phyloP scores from a whole-genome alignment of 2,329 filamentous ascomycete genomes.

The Juglanconis juglandina region DNA sequence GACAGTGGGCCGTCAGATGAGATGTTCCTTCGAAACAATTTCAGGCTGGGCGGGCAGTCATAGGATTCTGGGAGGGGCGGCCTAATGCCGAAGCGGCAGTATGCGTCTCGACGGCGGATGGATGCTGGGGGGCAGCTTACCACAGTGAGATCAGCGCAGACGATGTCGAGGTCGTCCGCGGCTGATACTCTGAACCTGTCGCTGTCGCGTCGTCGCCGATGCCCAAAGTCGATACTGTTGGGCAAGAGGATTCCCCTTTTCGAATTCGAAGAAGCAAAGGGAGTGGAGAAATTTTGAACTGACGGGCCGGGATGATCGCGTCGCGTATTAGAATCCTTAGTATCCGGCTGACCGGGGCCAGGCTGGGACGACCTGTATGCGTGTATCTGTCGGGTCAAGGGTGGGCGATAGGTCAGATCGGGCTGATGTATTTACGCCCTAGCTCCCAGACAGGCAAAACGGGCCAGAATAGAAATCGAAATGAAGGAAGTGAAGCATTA shows the following conservation, averaged over 20 bases:
- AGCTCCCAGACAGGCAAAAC: not conserved
- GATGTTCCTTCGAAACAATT: not conserved
- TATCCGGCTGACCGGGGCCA: not conserved
- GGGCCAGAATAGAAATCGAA: not conserved
- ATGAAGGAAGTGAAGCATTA: not conserved
- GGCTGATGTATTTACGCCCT: not conserved
- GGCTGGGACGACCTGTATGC: slow-evolving; percentile 6
- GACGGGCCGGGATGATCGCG: slow-evolving; percentile 17
- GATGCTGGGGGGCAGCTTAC: slow-evolving; percentile 34
- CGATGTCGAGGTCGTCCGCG: slow-evolving; percentile 56
- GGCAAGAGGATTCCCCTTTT: slow-evolving; percentile 15
- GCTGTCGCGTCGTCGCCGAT: slow-evolving; percentile 16
- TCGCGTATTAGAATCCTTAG: slow-evolving; percentile 17
- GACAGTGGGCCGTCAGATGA: slow-evolving; percentile 18
- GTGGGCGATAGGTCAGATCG: slow-evolving; percentile 3
- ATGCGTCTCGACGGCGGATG: slow-evolving; percentile 1
- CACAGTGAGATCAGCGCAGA: slow-evolving; percentile 61
- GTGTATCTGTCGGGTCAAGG: slow-evolving; percentile 1
- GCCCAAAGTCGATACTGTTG: slow-evolving; percentile 17
- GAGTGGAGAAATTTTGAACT: slow-evolving; percentile 10
- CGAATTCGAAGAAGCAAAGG: slow-evolving; percentile 8
- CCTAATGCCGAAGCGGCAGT: not conserved
- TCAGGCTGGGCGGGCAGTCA: not conserved
- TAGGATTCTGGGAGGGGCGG: not conserved
- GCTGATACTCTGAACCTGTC: slow-evolving; percentile 46